These are phyloP conservation scores for Ceratobasidium theobromae DNA, from an alignment of 1,284 basidiomycete genomes.

Conservation along the genomic window DNA sequence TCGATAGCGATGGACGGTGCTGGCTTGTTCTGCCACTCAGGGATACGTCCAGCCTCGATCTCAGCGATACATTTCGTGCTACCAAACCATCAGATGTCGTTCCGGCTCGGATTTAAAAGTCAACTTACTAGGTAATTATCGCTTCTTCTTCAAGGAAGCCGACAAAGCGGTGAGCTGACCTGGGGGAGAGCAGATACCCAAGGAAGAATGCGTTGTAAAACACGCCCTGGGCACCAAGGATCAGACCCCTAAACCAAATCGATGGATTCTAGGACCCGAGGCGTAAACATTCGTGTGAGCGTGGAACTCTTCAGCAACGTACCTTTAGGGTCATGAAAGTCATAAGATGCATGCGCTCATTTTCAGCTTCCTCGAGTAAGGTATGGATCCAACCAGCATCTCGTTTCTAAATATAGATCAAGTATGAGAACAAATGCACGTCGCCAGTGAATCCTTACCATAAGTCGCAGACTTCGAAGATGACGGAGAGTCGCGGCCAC, in stretches of 20 bases:
- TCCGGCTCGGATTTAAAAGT: neutral
- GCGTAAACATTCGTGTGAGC: constrained; percentile 54
- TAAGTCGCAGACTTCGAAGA: constrained; percentile 75
- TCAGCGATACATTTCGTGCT: constrained; percentile 83
- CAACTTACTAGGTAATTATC: constrained; percentile 76
- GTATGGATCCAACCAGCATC: constrained; percentile 89
- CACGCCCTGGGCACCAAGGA: constrained; percentile 83
- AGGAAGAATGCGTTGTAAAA: constrained; percentile 90
- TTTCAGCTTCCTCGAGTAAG: constrained; percentile 90
- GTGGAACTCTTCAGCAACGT: neutral
- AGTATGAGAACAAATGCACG: neutral
- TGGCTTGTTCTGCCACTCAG: constrained; percentile 75
- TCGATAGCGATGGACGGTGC: constrained; percentile 91
- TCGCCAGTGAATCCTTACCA: constrained; percentile 54
- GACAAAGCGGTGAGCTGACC: constrained; percentile 89
- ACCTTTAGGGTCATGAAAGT: constrained; percentile 43
- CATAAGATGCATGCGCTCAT: constrained; percentile 94
- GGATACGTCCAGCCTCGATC: constrained; percentile 80
- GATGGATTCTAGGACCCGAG: constrained; percentile 80
- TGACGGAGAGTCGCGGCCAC: constrained; percentile 87
- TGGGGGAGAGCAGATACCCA: constrained; percentile 59
- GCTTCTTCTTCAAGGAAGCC: constrained; percentile 96
- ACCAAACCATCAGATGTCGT: constrained; percentile 28
- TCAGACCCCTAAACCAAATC: constrained; percentile 72
- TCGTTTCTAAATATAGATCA: constrained; percentile 56